These are phyloP conservation scores for Ophiosphaerella korrae DNA, from an alignment of 2,329 filamentous ascomycete genomes.

Conservation along the genomic window DNA sequence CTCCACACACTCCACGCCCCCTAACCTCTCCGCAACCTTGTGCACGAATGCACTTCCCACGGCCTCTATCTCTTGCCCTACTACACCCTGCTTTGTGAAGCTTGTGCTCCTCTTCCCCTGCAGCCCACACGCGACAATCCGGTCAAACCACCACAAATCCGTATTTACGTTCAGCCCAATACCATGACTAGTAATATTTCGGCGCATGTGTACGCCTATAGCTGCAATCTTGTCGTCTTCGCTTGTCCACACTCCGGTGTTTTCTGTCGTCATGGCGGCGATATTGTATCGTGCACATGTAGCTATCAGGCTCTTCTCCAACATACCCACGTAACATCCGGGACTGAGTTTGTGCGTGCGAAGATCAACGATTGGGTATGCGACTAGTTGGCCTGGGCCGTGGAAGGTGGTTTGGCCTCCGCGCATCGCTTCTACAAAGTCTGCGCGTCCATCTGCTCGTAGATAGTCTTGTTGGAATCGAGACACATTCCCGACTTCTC, in stretches of 20 bases:
- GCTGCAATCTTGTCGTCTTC: slow-evolving; percentile 76
- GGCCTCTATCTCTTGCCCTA: slow-evolving; percentile 41
- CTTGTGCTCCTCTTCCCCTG: slow-evolving; percentile 80
- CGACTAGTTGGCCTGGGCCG: slow-evolving; percentile 87
- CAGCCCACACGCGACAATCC: slow-evolving; percentile 90
- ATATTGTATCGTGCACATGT: slow-evolving; percentile 67
- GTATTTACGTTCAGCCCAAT: slow-evolving; percentile 78
- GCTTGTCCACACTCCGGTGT: slow-evolving; percentile 81
- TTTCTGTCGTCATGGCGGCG: slow-evolving; percentile 65
- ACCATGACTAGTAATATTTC: slow-evolving; percentile 84
- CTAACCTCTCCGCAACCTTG: slow-evolving; percentile 40
- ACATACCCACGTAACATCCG: slow-evolving; percentile 74
- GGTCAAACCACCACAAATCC: slow-evolving; percentile 66
- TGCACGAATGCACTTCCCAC: slow-evolving; percentile 51
- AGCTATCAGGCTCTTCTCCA: slow-evolving; percentile 77
- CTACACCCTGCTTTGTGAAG: slow-evolving; percentile 62
- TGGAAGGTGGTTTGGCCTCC: slow-evolving; percentile 95
- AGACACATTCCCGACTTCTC: slow-evolving; percentile 65
- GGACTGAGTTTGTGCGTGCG: slow-evolving; percentile 70
- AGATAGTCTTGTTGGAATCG: slow-evolving; percentile 51
- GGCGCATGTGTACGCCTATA: slow-evolving; percentile 85
- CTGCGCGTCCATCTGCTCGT: slow-evolving; percentile 54
- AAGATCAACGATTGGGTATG: slow-evolving; percentile 91
- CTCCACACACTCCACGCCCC: slow-evolving; percentile 26
- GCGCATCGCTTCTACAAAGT: slow-evolving; percentile 74